Percentiles rank a stretch among this genome's conserved stretches.
Conservation (phyloP, 169 alveolate species). For the Condylostoma magnum region DNA sequence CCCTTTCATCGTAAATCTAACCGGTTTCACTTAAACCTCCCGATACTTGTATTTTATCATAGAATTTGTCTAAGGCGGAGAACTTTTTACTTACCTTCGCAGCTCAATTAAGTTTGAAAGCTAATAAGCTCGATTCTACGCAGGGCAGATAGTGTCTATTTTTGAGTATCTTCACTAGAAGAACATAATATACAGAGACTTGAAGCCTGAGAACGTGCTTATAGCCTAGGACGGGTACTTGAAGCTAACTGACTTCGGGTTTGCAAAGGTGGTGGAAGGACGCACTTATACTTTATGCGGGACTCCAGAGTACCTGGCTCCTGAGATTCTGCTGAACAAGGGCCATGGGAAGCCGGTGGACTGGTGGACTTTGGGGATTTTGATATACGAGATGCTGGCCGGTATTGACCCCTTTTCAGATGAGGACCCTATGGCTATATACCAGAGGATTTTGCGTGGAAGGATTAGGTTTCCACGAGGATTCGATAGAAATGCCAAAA, state of each 20-base stretch:
- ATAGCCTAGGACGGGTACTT: slow-evolving; percentile 96
- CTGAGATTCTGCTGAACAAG: slow-evolving; percentile 95
- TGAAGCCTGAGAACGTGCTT: slow-evolving; percentile 69
- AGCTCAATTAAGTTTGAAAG: slow-evolving; percentile 89
- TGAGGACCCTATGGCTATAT: slow-evolving; percentile 95
- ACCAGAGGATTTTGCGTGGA: slow-evolving; percentile 95
- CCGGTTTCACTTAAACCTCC: slow-evolving; percentile 65
- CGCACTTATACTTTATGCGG: slow-evolving; percentile 99
- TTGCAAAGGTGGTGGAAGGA: slow-evolving; percentile 97
- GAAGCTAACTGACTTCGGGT: slow-evolving; percentile 99
- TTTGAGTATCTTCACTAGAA: not conserved
- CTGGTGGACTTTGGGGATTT: slow-evolving; percentile 99
- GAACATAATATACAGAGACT: not conserved
- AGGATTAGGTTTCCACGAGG: slow-evolving; percentile 90
- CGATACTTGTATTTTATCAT: slow-evolving; percentile 86
- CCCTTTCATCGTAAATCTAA: slow-evolving; percentile 94
- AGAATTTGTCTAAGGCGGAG: slow-evolving; percentile 97
- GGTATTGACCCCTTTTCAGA: slow-evolving; percentile 97
- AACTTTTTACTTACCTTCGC: slow-evolving; percentile 91
- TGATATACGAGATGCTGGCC: slow-evolving; percentile 96
- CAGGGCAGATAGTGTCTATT: slow-evolving; percentile 90
- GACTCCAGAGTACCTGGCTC: slow-evolving; percentile 99
- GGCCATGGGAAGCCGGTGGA: slow-evolving; percentile 90
- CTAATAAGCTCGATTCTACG: slow-evolving; percentile 93
- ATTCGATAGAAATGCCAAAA: slow-evolving; percentile 81